Percentiles rank a stretch among this genome's conserved stretches.
phyloP scores from a whole-genome alignment of 495 filamentous ascomycete species.

The Neurospora hispaniola region DNA sequence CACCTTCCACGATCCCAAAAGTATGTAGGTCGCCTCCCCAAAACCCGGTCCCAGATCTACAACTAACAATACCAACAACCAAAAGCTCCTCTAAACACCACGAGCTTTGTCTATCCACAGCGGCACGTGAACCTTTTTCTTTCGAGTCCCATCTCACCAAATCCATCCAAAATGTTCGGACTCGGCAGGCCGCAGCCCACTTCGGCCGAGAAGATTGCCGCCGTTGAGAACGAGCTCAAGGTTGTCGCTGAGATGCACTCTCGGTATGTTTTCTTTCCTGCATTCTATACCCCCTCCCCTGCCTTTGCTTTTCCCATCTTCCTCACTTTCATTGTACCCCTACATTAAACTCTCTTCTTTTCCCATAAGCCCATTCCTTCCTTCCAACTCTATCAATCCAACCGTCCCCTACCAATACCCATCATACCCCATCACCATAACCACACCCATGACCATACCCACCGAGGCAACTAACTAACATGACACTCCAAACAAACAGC shows the following conservation, averaged over 20 bases:
- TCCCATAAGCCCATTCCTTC: neutral
- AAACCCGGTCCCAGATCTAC: neutral
- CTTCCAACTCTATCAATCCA: neutral
- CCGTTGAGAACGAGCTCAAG: conserved; percentile 87
- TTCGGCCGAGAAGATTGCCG: conserved; percentile 90
- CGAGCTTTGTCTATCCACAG: neutral
- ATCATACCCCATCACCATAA: neutral
- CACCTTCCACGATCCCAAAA: neutral
- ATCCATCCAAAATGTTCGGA: conserved; percentile 63
- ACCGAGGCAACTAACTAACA: neutral
- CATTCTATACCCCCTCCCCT: neutral
- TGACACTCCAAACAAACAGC: conserved; percentile 31
- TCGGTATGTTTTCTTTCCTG: conserved; percentile 45
- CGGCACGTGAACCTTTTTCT: neutral
- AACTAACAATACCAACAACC: neutral
- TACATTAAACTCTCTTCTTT: too few relatives aligned
- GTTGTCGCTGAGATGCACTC: conserved; percentile 95
- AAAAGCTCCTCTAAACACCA: neutral
- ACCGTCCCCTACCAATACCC: neutral
- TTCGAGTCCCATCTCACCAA: neutral
- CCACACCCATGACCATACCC: neutral
- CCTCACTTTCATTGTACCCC: neutral
- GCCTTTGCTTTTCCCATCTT: neutral
- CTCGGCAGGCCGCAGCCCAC: conserved; percentile 83
- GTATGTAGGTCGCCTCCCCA: neutral